A percentile compares a stretch with the other conserved stretches of the same genome.
These are phyloP conservation scores for Phoma sp. DNA, from an alignment of 2,329 filamentous ascomycete genomes.

Conservation along the genomic window DNA sequence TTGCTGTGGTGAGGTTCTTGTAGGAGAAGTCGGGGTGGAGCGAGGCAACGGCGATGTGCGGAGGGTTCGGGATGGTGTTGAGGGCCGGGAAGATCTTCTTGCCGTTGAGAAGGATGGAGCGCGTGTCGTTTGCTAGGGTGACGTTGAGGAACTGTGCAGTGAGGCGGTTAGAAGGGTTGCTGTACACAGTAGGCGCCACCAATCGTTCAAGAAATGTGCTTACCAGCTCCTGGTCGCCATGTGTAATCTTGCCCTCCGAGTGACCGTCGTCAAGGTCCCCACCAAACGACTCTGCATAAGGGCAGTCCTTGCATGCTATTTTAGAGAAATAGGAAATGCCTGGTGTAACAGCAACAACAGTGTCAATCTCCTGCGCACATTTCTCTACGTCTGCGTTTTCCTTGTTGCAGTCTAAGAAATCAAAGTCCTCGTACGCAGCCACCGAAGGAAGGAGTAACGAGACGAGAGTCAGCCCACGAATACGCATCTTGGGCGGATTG, in stretches of 20 bases:
- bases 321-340: constrained; percentile 40
- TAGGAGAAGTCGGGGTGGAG: constrained; percentile 33
- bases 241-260: constrained; percentile 13
- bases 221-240: constrained; percentile 36
- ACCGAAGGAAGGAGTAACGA: constrained; percentile 16
- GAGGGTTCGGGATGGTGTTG: constrained; percentile 32
- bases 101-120: constrained; percentile 35
- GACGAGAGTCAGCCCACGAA: constrained; percentile 17
- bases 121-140: constrained; percentile 37
- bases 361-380: constrained; percentile 33
- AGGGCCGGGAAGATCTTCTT: constrained; percentile 35
- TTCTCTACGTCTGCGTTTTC: constrained; percentile 12
- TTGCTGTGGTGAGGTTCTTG: constrained; percentile 31
- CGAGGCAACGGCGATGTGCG: constrained; percentile 26
- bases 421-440: constrained; percentile 12
- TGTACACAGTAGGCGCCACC: neutral
- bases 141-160: constrained; percentile 38
- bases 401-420: constrained; percentile 25
- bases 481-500: constrained; percentile 19
- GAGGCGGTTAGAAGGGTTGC: neutral
- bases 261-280: constrained; percentile 3
- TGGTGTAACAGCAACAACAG: constrained; percentile 31
- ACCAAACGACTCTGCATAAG: constrained; percentile 16
- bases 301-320: constrained; percentile 40
- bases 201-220: constrained; percentile 10